Evolutionary conservation across 2,329 filamentous ascomycete genomes (phyloP).

Genomic region (Gnomoniopsis smithogilvyi): DNA sequence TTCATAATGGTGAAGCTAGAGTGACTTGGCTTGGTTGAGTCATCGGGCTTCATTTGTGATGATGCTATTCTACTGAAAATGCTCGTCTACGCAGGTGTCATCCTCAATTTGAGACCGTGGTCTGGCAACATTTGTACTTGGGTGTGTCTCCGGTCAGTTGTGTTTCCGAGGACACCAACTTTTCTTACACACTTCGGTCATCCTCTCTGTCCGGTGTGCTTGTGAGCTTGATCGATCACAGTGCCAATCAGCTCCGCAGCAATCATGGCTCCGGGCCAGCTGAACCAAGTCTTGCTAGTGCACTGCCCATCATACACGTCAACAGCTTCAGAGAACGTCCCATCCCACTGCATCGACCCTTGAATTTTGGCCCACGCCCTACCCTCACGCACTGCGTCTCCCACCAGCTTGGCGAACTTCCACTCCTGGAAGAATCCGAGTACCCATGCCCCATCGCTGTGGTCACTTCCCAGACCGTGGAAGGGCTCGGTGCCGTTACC

Average conservation of each 20-base stretch:
- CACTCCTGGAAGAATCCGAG: slow-evolving; percentile 22
- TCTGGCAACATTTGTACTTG: no score
- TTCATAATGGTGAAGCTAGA: no score
- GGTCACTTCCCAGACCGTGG: slow-evolving; percentile 19
- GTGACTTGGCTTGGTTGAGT: no score
- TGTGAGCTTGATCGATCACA: neutral
- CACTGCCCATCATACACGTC: slow-evolving; percentile 15
- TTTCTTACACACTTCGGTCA: no score
- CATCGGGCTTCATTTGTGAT: no score
- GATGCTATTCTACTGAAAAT: no score
- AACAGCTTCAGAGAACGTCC: slow-evolving; percentile 21
- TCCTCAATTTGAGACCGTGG: no score
- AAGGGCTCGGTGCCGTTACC: slow-evolving; percentile 14
- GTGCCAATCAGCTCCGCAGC: slow-evolving; percentile 8
- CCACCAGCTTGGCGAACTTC: slow-evolving; percentile 14
- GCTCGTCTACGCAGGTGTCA: no score
- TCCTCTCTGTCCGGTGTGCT: no score
- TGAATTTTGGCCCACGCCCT: slow-evolving; percentile 19
- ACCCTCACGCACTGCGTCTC: neutral
- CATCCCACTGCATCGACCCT: slow-evolving; percentile 21
- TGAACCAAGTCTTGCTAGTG: slow-evolving; percentile 24
- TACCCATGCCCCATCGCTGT: slow-evolving; percentile 19
- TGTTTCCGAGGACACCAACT: no score
- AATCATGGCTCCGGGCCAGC: slow-evolving; percentile 22
- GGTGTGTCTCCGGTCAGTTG: no score